phyloP scores from a whole-genome alignment of 2,329 filamentous ascomycete species.

The Diaporthe capsici region DNA sequence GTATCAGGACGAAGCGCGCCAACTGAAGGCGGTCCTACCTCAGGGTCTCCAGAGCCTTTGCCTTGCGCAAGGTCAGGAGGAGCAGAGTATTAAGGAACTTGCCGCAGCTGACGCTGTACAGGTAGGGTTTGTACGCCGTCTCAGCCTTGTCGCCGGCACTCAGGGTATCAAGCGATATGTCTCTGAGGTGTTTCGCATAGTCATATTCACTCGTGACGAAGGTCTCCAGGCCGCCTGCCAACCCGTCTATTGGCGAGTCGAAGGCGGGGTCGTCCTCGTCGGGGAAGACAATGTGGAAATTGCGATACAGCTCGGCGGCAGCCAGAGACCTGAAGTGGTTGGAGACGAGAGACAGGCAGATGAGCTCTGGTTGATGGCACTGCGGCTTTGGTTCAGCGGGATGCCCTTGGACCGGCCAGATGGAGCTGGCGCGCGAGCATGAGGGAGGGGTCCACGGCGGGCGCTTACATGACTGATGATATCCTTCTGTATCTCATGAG shows the following conservation, averaged over 20 bases:
- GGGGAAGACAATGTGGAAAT: constrained; percentile 73
- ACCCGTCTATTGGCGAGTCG: constrained; percentile 68
- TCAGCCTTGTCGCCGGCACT: constrained; percentile 68
- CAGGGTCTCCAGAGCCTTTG: constrained; percentile 69
- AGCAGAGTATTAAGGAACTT: constrained; percentile 76
- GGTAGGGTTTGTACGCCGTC: constrained; percentile 66
- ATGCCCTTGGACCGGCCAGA: background rate
- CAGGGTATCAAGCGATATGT: constrained; percentile 69
- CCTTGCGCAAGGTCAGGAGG: constrained; percentile 68
- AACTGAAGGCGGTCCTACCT: constrained; percentile 55
- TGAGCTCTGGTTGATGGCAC: constrained; percentile 67
- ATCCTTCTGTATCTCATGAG: constrained; percentile 63
- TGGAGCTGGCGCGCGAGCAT: constrained; percentile 7
- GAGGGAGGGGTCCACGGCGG: background rate
- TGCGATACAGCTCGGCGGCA: constrained; percentile 70
- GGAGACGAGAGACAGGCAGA: constrained; percentile 71
- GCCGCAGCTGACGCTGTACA: constrained; percentile 69
- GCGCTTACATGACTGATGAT: constrained; percentile 62
- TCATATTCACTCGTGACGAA: constrained; percentile 75
- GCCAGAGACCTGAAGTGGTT: constrained; percentile 70
- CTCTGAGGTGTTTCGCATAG: constrained; percentile 70
- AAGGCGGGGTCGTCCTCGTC: constrained; percentile 68
- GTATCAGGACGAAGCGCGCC: background rate
- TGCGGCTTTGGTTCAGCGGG: constrained; percentile 48
- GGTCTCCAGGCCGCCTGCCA: constrained; percentile 72